phyloP scores from a whole-genome alignment of 1,284 basidiomycete genomes.

The Inonotus hispidus region DNA sequence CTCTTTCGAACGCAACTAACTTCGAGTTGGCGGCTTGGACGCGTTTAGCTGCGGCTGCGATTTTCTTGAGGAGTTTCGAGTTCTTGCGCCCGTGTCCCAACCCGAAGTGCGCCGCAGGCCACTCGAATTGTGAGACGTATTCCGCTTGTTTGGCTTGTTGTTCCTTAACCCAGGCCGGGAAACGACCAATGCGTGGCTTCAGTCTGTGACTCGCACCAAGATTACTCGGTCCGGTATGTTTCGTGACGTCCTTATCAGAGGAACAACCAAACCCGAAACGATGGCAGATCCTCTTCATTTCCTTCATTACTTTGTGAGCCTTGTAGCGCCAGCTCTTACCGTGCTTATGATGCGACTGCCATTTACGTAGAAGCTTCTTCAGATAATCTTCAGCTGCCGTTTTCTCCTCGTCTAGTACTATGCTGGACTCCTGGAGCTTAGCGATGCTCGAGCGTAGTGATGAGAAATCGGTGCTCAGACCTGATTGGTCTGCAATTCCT shows the following conservation, averaged over 20 bases:
- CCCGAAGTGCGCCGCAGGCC: neutral
- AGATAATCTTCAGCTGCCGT: constrained; percentile 29
- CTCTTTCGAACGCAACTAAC: constrained; percentile 73
- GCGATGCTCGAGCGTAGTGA: constrained; percentile 39
- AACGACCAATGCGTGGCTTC: constrained; percentile 18
- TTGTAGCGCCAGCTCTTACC: neutral
- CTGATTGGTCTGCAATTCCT: constrained; percentile 9
- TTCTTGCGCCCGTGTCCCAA: constrained; percentile 18
- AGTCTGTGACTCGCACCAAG: constrained; percentile 10
- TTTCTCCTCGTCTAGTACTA: constrained; percentile 50
- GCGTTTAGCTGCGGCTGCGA: constrained; percentile 58
- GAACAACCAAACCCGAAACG: constrained; percentile 25
- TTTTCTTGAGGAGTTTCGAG: constrained; percentile 31
- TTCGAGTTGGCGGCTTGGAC: constrained; percentile 67
- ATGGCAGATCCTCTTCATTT: constrained; percentile 23
- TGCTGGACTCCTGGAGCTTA: constrained; percentile 46
- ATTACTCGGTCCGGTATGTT: neutral
- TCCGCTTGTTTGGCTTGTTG: constrained; percentile 15
- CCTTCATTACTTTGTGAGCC: constrained; percentile 7
- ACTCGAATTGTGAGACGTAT: neutral
- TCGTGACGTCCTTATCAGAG: neutral
- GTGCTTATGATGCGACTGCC: constrained; percentile 6
- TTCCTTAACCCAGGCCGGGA: constrained; percentile 17
- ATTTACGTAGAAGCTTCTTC: constrained; percentile 13
- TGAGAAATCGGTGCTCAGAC: constrained; percentile 14